phyloP scores from a whole-genome alignment of 768 basidiomycete species.

The Agaricus bisporus region DNA sequence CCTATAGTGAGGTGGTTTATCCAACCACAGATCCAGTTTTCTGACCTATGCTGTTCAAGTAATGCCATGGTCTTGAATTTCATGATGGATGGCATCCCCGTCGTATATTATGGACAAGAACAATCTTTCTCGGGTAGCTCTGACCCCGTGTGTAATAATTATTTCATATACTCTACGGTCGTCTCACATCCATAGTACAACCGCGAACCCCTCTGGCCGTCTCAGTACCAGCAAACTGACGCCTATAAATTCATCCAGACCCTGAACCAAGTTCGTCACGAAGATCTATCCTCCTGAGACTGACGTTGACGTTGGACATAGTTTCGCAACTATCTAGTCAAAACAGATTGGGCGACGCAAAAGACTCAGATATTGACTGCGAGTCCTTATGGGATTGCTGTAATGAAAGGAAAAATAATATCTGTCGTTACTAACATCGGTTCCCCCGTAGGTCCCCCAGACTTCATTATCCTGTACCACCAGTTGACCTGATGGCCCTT shows the following conservation, averaged over 20 bases:
- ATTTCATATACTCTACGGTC: background rate
- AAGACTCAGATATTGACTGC: constrained; percentile 45
- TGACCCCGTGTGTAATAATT: constrained; percentile 46
- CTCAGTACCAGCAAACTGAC: constrained; percentile 52
- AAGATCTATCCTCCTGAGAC: background rate
- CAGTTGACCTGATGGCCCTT: background rate
- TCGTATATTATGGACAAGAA: constrained; percentile 80
- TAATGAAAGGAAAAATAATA: constrained; percentile 60
- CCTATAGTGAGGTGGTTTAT: constrained; percentile 42
- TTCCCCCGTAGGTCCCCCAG: constrained; percentile 43
- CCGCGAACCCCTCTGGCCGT: constrained; percentile 72
- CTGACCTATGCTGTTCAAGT: constrained; percentile 21
- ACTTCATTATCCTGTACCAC: constrained; percentile 13
- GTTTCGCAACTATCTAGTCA: constrained; percentile 61
- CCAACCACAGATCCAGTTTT: background rate
- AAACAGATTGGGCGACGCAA: constrained; percentile 51
- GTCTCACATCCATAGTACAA: constrained; percentile 41
- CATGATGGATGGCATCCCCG: constrained; percentile 79
- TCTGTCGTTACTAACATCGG: constrained; percentile 68
- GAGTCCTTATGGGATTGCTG: constrained; percentile 46
- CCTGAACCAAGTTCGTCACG: constrained; percentile 47
- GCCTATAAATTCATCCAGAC: constrained; percentile 52
- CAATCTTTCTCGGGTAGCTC: constrained; percentile 57
- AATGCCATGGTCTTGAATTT: constrained; percentile 74
- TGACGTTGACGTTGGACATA: constrained; percentile 15